Evolutionary conservation across 2,329 filamentous ascomycete species (phyloP).

Genomic region (Xylariaceae sp.): DNA sequence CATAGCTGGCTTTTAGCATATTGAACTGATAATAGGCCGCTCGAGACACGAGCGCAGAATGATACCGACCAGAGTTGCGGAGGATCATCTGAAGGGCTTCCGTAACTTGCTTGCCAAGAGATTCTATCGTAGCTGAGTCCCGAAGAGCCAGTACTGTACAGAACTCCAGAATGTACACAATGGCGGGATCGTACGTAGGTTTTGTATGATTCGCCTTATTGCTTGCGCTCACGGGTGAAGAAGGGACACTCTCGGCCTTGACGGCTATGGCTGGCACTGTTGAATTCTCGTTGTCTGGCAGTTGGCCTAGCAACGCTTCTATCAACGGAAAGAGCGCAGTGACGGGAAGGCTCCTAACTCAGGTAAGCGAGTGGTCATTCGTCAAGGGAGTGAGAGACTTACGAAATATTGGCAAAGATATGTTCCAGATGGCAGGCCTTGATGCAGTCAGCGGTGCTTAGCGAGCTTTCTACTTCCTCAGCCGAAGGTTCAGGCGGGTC

Average conservation of each 20-base stretch:
- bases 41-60: conserved; percentile 77
- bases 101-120: conserved; percentile 72
- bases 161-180: conserved; percentile 88
- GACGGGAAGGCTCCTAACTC: conserved; percentile 53
- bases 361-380: conserved; percentile 2
- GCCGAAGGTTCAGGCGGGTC: conserved; percentile 96
- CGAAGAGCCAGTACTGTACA: conserved; percentile 75
- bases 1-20: conserved; percentile 77
- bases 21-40: conserved; percentile 81
- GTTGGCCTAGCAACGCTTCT: conserved; percentile 67
- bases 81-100: conserved; percentile 76
- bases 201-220: conserved; percentile 48
- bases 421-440: conserved; percentile 80
- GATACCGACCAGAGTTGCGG: conserved; percentile 70
- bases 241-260: conserved; percentile 72
- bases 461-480: conserved; percentile 90
- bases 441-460: conserved; percentile 91
- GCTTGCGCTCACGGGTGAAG: conserved; percentile 57
- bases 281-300: conserved; percentile 76
- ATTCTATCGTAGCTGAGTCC: conserved; percentile 64
- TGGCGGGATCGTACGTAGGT: conserved; percentile 73
- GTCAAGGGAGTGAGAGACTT: conserved; percentile 34
- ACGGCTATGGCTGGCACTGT: conserved; percentile 74
- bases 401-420: conserved; percentile 78
- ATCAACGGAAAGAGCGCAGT: conserved; percentile 58